Base-by-base conservation (phyloP, 805 yeast species). In the Wickerhamomyces chaumierensis region DNA sequence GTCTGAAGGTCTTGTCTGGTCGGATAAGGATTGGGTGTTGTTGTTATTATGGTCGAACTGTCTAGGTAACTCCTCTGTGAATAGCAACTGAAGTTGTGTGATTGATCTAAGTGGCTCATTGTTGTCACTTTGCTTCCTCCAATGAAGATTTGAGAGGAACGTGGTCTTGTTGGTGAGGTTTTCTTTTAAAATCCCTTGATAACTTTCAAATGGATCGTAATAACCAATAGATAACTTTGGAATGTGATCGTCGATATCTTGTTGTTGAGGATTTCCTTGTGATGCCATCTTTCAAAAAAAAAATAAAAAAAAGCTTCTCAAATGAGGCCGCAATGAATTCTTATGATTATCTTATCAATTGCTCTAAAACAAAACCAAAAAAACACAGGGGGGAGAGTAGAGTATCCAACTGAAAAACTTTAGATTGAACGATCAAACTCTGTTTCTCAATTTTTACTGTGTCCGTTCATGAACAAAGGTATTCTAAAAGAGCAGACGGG, bases 141-240 rank as follows among this genome's bases (percentile, higher is more conserved):
- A 83, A 51, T 81, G 87, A 20, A 85, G 61, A 37, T 79, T 78
- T 3, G 77, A 69, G 21, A 84, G 61, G 3, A 77, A n/a, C n/a
- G n/a, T 79, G 3, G 79, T 61, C 37, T 67, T 65, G 12, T 65
- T 38, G 17, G 55, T 58, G 15, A 83, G 53, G 9, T 66, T 70
- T 3, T 56, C 49, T 8, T 25, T 13, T 42, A 63, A 49, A 15
- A 81, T 53, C 33, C 58, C 52, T 3, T 70, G 65, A 48, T 65
- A 74, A 1, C 78, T 69, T 20, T 71, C 67, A 50, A 79, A 81
- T 2, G 95, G 95, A 46, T 85, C 94, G 51, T 78, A 81, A 55
- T 72, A 82, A 4, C 84, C 82, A 15, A 80, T 32, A n/a, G 29
- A 17, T 8, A 36, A 35, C 8, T 39, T 35, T 6, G 45, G 36